A percentile compares a stretch with the other conserved stretches of the same genome.
Conservation (phyloP, 1,139 yeast genomes). For the Yamadazyma friedrichii region DNA sequence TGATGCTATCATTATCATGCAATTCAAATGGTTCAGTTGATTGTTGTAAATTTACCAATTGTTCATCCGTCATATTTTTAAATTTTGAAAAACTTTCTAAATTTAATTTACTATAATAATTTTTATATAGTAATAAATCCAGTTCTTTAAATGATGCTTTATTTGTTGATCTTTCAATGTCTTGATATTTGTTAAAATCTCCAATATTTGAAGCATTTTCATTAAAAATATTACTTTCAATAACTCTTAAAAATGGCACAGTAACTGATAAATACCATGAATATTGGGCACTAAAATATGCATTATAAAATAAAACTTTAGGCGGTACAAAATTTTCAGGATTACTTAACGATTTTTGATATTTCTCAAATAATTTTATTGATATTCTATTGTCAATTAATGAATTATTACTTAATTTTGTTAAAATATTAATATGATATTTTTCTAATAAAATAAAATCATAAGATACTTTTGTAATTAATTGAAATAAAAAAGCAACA, state of each 20-base stretch:
- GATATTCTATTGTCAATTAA: conserved; percentile 28
- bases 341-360: conserved; percentile 14
- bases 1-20: conserved; percentile 3
- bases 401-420: conserved; percentile 35
- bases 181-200: conserved; percentile 16
- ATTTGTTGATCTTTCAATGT: conserved; percentile 13
- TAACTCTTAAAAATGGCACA: conserved; percentile 36
- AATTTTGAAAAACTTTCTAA: conserved; percentile 28
- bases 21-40: conserved; percentile 14
- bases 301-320: conserved; percentile 36
- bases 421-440: conserved; percentile 38
- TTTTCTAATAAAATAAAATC: conserved; percentile 43
- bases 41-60: conserved; percentile 30
- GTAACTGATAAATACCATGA: conserved; percentile 40
- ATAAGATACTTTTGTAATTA: conserved; percentile 37
- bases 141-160: conserved; percentile 23
- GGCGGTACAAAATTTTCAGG: conserved; percentile 16
- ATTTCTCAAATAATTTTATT: conserved; percentile 22
- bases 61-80: conserved; percentile 23
- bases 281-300: conserved; percentile 34
- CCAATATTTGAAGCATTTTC: conserved; percentile 25
- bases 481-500: conserved; percentile 26
- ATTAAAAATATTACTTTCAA: conserved; percentile 32
- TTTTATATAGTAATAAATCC: conserved; percentile 26
- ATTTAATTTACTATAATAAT: conserved; percentile 25